These are phyloP conservation scores for Echites panduratus DNA, from an alignment of 257 asterid genomes.

Conservation along the genomic window DNA sequence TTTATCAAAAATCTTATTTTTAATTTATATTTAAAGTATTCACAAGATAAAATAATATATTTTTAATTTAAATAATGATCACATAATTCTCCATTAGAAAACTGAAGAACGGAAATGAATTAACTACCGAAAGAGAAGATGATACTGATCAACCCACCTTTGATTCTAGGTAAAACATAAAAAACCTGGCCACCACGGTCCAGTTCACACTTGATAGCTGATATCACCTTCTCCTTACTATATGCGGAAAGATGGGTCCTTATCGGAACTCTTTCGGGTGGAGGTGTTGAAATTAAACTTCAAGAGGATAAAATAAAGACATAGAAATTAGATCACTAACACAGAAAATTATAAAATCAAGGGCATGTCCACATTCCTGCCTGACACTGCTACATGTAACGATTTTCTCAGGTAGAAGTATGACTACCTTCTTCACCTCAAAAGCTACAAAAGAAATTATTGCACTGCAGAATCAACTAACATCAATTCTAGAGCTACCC, in stretches of 20 bases:
- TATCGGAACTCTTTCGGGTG: conserved; percentile 98
- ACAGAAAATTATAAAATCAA: not conserved
- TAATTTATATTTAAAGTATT: too few species aligned
- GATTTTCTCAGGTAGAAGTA: not conserved
- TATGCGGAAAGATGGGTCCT: conserved; percentile 82
- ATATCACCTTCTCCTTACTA: conserved; percentile 56
- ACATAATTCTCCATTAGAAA: conserved; percentile 1
- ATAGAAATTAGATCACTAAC: not conserved
- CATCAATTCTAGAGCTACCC: conserved; percentile 1
- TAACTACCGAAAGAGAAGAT: not conserved
- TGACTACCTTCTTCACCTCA: not conserved
- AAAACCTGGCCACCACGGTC: conserved; percentile 92
- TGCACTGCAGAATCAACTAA: conserved; percentile 1
- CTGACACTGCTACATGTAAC: not conserved
- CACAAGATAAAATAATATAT: not conserved
- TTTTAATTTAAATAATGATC: not conserved
- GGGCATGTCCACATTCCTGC: not conserved
- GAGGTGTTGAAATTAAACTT: conserved; percentile 92
- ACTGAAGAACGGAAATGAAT: not conserved
- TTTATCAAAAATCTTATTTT: not conserved
- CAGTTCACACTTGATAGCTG: conserved; percentile 83
- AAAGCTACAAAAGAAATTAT: not conserved
- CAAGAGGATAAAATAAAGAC: conserved; percentile 21
- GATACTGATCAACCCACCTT: conserved; percentile 41
- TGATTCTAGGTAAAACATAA: conserved; percentile 93